Evolutionary conservation across 257 asterid genomes (phyloP).

Genomic region (Plantago major): DNA sequence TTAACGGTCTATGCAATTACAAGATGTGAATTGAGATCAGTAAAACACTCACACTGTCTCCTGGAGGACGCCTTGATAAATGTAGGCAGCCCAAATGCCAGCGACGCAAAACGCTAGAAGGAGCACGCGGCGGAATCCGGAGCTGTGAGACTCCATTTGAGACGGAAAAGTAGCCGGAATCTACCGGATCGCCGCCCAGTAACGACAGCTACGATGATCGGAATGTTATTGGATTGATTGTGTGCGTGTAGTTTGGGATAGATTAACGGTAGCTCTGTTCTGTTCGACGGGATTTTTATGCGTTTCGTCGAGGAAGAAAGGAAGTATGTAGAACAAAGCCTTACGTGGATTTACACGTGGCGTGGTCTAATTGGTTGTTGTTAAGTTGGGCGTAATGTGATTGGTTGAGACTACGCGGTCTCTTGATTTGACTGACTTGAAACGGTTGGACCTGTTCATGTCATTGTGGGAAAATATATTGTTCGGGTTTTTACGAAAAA

Average conservation of each 20-base stretch:
- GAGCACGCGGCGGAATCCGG: slow-evolving; percentile 79
- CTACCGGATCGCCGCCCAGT: slow-evolving; percentile 41
- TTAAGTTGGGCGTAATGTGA: slow-evolving; percentile 23
- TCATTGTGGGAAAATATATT: too few species aligned
- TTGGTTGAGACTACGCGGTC: slow-evolving; percentile 52
- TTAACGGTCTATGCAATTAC: too few species aligned
- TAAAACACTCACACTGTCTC: slow-evolving; percentile 68
- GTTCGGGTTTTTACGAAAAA: too few species aligned
- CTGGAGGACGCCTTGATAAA: slow-evolving; percentile 92
- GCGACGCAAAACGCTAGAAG: slow-evolving; percentile 75
- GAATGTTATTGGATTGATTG: background rate
- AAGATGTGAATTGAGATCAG: background rate
- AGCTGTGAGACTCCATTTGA: slow-evolving; percentile 65
- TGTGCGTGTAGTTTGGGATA: background rate
- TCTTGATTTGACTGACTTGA: slow-evolving; percentile 9
- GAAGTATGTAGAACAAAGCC: background rate
- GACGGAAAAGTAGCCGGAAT: background rate
- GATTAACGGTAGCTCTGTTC: background rate
- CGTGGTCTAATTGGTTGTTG: slow-evolving; percentile 27
- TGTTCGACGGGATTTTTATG: slow-evolving; percentile 15
- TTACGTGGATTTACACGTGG: slow-evolving; percentile 52
- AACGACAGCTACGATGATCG: background rate
- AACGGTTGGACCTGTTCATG: background rate
- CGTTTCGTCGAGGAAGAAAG: background rate
- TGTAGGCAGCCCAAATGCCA: slow-evolving; percentile 97